A percentile compares a stretch with the other conserved stretches of the same genome.
Evolutionary conservation across 1,284 basidiomycete genomes (phyloP).

Genomic region (Irpex rosettiformis): DNA sequence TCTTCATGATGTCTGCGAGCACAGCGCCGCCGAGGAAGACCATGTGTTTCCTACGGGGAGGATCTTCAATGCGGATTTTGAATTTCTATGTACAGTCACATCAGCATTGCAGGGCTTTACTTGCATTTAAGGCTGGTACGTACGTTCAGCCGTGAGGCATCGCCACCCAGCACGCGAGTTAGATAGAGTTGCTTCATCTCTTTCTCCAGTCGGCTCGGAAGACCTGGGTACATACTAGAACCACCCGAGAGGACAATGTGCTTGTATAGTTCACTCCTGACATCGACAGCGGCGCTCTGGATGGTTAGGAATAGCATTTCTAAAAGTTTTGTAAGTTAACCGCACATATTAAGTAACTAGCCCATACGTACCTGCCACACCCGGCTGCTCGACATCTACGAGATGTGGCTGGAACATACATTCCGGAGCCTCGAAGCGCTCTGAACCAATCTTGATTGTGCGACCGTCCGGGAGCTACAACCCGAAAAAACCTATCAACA

Average conservation of each 20-base stretch:
- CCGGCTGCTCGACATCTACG: constrained; percentile 96
- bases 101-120: not conserved
- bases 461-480: constrained; percentile 96
- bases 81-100: constrained; percentile 76
- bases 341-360: not conserved
- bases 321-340: constrained; percentile 21
- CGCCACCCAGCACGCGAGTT: constrained; percentile 82
- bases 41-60: constrained; percentile 98
- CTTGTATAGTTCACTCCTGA: constrained; percentile 92
- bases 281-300: constrained; percentile 88
- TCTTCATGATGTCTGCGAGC: constrained; percentile 98
- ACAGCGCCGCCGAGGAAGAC: constrained; percentile 98
- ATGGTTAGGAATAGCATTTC: constrained; percentile 98
- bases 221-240: constrained; percentile 97
- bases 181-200: constrained; percentile 99
- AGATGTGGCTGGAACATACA: constrained; percentile 99
- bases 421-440: constrained; percentile 99
- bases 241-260: constrained; percentile 98
- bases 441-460: constrained; percentile 95
- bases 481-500: constrained; percentile 42
- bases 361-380: constrained; percentile 71
- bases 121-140: constrained; percentile 30
- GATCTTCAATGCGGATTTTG: constrained; percentile 98
- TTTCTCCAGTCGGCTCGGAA: constrained; percentile 96
- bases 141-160: constrained; percentile 85